A percentile compares a stretch with the other conserved stretches of the same genome.
phyloP scores from a whole-genome alignment of 1,284 basidiomycete species.

The Waitea zeae region DNA sequence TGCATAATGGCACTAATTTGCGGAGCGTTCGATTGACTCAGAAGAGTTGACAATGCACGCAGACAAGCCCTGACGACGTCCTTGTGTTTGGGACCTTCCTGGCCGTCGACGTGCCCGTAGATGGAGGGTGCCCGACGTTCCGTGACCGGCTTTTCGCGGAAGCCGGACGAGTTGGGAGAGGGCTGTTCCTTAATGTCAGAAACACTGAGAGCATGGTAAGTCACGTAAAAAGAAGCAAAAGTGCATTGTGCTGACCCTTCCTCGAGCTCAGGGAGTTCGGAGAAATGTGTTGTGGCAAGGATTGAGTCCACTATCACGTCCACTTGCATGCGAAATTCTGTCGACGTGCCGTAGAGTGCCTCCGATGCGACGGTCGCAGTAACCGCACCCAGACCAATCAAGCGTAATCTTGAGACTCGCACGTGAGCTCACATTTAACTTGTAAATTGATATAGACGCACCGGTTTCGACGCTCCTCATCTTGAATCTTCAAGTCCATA shows the following conservation, averaged over 20 bases:
- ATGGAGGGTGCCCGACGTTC: constrained; percentile 78
- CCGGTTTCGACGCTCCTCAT: constrained; percentile 57
- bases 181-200: constrained; percentile 44
- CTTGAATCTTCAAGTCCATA: constrained; percentile 24
- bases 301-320: constrained; percentile 61
- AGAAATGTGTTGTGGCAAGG: constrained; percentile 51
- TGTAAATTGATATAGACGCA: constrained; percentile 11
- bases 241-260: constrained; percentile 42
- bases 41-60: constrained; percentile 53
- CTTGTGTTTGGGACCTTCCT: constrained; percentile 60
- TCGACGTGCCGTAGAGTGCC: constrained; percentile 62
- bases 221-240: constrained; percentile 2
- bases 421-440: constrained; percentile 2
- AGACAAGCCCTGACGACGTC: constrained; percentile 69
- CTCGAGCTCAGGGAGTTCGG: constrained; percentile 41
- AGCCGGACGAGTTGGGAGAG: constrained; percentile 68
- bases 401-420: constrained; percentile 37
- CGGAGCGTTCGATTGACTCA: constrained; percentile 60
- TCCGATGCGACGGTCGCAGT: constrained; percentile 75
- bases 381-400: constrained; percentile 77
- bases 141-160: constrained; percentile 54
- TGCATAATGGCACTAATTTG: constrained; percentile 66
- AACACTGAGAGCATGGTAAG: constrained; percentile 22
- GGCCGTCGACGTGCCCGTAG: constrained; percentile 74
- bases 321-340: constrained; percentile 62